phyloP scores from a whole-genome alignment of 306 rosid species.

The Hylodesmum podocarpum region DNA sequence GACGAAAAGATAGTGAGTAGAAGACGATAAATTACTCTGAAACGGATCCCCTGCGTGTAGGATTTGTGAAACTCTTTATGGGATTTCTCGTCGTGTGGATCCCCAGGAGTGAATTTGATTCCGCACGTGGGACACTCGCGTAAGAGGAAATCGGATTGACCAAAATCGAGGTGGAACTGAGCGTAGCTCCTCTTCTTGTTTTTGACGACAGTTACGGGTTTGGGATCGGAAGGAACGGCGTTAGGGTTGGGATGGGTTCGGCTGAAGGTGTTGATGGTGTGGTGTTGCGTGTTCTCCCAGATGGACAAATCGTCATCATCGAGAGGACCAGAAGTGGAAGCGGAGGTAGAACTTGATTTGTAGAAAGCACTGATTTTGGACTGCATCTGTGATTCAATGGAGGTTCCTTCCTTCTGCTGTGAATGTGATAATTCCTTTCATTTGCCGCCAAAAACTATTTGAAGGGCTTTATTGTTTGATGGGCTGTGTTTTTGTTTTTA shows the following conservation, averaged over 20 bases:
- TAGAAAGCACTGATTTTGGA: conserved; percentile 74
- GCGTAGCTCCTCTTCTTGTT: conserved; percentile 89
- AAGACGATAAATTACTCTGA: conserved; percentile 43
- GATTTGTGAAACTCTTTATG: conserved; percentile 71
- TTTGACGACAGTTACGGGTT: conserved; percentile 36
- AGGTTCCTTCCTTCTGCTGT: neutral
- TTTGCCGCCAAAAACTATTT: conserved; percentile 23
- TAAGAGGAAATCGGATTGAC: conserved; percentile 73
- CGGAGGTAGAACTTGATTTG: conserved; percentile 34
- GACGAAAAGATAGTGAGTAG: neutral
- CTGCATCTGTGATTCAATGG: conserved; percentile 46
- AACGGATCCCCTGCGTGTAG: conserved; percentile 63
- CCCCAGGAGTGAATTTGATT: conserved; percentile 66
- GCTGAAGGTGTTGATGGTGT: conserved; percentile 45
- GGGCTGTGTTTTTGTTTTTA: neutral
- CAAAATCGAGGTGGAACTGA: conserved; percentile 73
- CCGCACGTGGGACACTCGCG: conserved; percentile 64
- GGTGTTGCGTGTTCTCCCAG: conserved; percentile 65
- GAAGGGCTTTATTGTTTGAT: neutral
- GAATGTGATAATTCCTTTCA: neutral
- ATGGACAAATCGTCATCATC: conserved; percentile 39
- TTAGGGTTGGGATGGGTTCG: conserved; percentile 37
- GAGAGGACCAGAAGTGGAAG: neutral
- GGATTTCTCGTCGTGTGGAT: conserved; percentile 58
- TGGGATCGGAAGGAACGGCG: neutral